Evolutionary conservation across 2,329 filamentous ascomycete genomes (phyloP), one percentile per base, ranked within the genome.

Genomic region (Myriosclerotinia duriaeana): DNA sequence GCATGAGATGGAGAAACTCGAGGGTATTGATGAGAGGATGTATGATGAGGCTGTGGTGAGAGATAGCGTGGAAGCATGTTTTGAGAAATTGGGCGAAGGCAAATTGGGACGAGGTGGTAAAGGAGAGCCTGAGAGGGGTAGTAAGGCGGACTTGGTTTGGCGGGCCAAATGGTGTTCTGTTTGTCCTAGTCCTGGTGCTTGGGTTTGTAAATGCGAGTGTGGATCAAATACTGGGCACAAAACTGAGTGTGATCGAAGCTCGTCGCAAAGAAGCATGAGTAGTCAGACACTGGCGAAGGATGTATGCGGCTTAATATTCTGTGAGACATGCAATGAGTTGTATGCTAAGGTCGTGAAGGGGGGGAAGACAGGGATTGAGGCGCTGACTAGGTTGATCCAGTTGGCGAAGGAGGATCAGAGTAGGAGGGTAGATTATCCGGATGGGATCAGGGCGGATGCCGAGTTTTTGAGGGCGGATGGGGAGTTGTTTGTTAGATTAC

Each of bases 271-370:
- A n/a, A 53, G 38, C 56, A 50, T 58, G 14, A 44, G n/a, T 34
- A 56, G 60, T 40, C 26, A 34, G 2, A 50, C 55, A n/a, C 52
- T 26, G 26, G 34, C 38, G 11, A 17, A 38, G 1, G 36, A 66
- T 9, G 71, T 71, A 0, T 76, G 74, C 36, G 73, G 74, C 2
- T 59, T 76, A 0, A 44, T 66, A 3, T 69, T 76, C 3, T 76
- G 74, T 53, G 48, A 63, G 7, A 65, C 54, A 14, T 73, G 72
- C 36, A 12, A 62, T 5, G 60, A 65, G 11, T 34, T 56, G 7
- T 53, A n/a, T 26, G 17, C 20, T 34, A 69, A 67, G 20, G 15
- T 60, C 22, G 34, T 52, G 17, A 65, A 42, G 36, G 54, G 42
- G 15, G 54, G 26, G 4, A 65, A 22, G 54, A 52, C 26, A 42